Conservation (phyloP, 192 early-diverging fungal species). For the Backusella westeae region DNA sequence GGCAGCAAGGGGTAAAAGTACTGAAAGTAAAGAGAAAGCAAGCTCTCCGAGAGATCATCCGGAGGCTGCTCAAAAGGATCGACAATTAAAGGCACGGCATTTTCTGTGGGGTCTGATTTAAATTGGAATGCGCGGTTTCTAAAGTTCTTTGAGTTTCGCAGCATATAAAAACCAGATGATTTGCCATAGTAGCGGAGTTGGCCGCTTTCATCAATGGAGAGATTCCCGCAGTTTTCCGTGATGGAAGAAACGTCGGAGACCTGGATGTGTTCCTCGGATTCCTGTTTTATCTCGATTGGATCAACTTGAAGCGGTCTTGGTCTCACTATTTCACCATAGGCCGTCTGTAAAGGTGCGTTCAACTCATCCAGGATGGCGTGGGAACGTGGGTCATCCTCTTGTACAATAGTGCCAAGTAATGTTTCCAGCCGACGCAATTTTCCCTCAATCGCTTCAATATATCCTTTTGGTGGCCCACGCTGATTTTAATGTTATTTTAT, state of each 20-base stretch:
- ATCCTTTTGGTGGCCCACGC: slow-evolving; percentile 84
- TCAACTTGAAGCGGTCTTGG: slow-evolving; percentile 20
- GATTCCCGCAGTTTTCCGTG: slow-evolving; percentile 56
- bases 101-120: not conserved
- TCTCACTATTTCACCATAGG: slow-evolving; percentile 33
- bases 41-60: slow-evolving; percentile 51
- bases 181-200: slow-evolving; percentile 73
- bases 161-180: slow-evolving; percentile 71
- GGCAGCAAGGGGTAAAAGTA: slow-evolving; percentile 70
- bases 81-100: not conserved
- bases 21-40: slow-evolving; percentile 64
- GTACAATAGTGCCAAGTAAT: slow-evolving; percentile 58
- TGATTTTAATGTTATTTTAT: slow-evolving; percentile 24
- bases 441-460: slow-evolving; percentile 81
- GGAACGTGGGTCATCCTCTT: slow-evolving; percentile 47
- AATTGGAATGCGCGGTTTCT: slow-evolving; percentile 44
- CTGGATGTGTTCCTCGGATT: not conserved
- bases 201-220: slow-evolving; percentile 69
- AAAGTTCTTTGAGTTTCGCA: slow-evolving; percentile 55
- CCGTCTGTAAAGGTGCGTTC: slow-evolving; percentile 36
- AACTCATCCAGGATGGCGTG: slow-evolving; percentile 37
- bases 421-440: slow-evolving; percentile 70
- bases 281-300: not conserved
- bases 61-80: slow-evolving; percentile 59
- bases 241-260: slow-evolving; percentile 9